Percentiles rank a stretch among this genome's conserved stretches.
Evolutionary conservation across 192 early-diverging fungal species (phyloP).

Genomic region (Coemansia pectinata): DNA sequence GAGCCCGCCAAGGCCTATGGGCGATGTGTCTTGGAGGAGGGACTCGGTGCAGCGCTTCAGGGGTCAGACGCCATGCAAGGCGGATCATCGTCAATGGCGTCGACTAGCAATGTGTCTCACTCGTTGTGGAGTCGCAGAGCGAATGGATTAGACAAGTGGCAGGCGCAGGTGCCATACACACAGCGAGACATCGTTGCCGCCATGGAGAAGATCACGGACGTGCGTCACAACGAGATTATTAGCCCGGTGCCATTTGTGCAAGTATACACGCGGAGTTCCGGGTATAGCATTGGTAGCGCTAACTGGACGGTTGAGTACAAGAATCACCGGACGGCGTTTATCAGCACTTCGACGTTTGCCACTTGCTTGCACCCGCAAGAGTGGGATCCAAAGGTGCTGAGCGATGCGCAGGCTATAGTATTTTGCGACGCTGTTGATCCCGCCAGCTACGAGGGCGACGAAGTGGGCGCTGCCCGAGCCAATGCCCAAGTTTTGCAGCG

Average conservation of each 20-base stretch:
- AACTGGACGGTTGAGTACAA: slow-evolving; percentile 75
- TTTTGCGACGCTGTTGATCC: slow-evolving; percentile 50
- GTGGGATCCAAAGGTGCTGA: slow-evolving; percentile 43
- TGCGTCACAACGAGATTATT: slow-evolving; percentile 53
- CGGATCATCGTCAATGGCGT: slow-evolving; percentile 11
- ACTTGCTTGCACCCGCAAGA: slow-evolving; percentile 53
- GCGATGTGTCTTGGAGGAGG: slow-evolving; percentile 50
- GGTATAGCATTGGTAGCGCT: slow-evolving; percentile 69
- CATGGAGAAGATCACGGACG: slow-evolving; percentile 53
- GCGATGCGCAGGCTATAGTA: slow-evolving; percentile 46
- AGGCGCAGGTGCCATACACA: slow-evolving; percentile 29
- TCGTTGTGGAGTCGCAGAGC: neutral
- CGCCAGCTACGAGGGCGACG: slow-evolving; percentile 16
- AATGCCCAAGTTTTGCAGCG: slow-evolving; percentile 32
- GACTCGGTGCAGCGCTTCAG: neutral
- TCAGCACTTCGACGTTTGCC: slow-evolving; percentile 48
- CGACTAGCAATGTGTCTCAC: neutral
- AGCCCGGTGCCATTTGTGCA: slow-evolving; percentile 52
- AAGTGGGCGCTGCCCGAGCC: neutral
- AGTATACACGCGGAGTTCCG: slow-evolving; percentile 69
- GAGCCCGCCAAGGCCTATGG: slow-evolving; percentile 81
- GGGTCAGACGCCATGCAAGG: neutral
- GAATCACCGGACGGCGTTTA: slow-evolving; percentile 49
- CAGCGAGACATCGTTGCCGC: slow-evolving; percentile 43
- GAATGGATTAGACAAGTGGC: neutral